Conservation (phyloP, 164 flowering plant genomes). For the Protea cynaroides region DNA sequence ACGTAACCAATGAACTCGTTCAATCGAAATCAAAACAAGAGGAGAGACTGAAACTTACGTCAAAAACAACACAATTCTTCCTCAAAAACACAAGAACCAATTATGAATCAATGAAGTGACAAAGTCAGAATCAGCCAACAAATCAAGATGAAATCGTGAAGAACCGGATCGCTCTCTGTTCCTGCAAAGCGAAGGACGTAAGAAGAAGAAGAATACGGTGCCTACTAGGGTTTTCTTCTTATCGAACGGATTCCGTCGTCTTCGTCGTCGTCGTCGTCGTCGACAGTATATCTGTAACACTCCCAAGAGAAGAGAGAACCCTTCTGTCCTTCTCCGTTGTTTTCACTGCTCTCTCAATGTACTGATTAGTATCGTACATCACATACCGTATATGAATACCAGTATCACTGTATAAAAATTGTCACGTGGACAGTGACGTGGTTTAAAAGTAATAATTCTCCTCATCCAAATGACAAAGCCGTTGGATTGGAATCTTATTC, state of each 20-base stretch:
- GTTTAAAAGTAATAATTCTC: no score
- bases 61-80: not conserved
- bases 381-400: no score
- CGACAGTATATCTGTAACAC: not conserved
- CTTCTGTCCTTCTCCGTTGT: not conserved
- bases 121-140: not conserved
- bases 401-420: no score
- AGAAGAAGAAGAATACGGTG: no score
- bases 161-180: not conserved
- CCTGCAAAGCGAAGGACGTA: slow-evolving; percentile 4
- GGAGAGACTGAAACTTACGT: slow-evolving; percentile 1
- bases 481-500: no score
- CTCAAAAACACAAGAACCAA: not conserved
- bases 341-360: not conserved
- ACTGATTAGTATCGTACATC: not conserved
- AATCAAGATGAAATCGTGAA: slow-evolving; percentile 2
- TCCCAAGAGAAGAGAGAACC: not conserved
- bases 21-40: not conserved
- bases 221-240: not conserved
- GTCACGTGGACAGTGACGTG: no score
- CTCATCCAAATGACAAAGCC: no score
- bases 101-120: not conserved
- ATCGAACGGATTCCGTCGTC: not conserved
- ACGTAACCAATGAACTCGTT: not conserved
- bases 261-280: no score